phyloP scores from a whole-genome alignment of 2,329 filamentous ascomycete species.

The Aspergillus uvarum region DNA sequence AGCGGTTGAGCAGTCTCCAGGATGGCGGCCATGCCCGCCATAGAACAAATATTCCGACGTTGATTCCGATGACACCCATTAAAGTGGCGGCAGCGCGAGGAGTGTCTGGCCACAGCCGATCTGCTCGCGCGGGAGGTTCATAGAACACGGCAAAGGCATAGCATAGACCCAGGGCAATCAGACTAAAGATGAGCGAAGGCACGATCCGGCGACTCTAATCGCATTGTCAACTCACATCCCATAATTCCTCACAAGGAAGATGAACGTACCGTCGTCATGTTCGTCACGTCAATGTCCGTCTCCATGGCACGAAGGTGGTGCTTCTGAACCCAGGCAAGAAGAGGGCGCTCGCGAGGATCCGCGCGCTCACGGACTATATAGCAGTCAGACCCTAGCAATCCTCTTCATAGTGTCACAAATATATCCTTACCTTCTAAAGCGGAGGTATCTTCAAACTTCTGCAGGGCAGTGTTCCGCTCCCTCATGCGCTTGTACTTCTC shows the following conservation, averaged over 20 bases:
- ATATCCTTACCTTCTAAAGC: slow-evolving; percentile 36
- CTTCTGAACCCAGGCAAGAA: slow-evolving; percentile 46
- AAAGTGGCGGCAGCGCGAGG: slow-evolving; percentile 55
- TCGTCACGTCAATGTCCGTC: slow-evolving; percentile 32
- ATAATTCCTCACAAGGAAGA: background rate
- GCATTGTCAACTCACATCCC: background rate
- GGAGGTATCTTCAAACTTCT: slow-evolving; percentile 36
- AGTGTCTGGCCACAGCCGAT: slow-evolving; percentile 51
- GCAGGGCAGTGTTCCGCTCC: slow-evolving; percentile 36
- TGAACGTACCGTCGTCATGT: slow-evolving; percentile 37
- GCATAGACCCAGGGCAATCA: slow-evolving; percentile 43
- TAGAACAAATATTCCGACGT: slow-evolving; percentile 51
- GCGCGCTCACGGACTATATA: slow-evolving; percentile 38
- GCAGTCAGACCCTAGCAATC: background rate
- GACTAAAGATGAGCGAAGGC: slow-evolving; percentile 43
- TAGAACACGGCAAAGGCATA: slow-evolving; percentile 51
- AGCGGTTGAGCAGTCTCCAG: slow-evolving; percentile 58
- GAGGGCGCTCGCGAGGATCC: slow-evolving; percentile 40
- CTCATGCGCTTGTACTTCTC: slow-evolving; percentile 34
- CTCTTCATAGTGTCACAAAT: background rate
- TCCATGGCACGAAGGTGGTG: slow-evolving; percentile 41
- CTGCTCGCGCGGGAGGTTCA: slow-evolving; percentile 46
- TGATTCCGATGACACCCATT: slow-evolving; percentile 50
- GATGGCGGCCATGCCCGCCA: slow-evolving; percentile 53
- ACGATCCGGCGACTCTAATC: slow-evolving; percentile 46